Evolutionary conservation across 768 basidiomycete genomes (phyloP).

Genomic region (Trichaptum fuscoviolaceum): DNA sequence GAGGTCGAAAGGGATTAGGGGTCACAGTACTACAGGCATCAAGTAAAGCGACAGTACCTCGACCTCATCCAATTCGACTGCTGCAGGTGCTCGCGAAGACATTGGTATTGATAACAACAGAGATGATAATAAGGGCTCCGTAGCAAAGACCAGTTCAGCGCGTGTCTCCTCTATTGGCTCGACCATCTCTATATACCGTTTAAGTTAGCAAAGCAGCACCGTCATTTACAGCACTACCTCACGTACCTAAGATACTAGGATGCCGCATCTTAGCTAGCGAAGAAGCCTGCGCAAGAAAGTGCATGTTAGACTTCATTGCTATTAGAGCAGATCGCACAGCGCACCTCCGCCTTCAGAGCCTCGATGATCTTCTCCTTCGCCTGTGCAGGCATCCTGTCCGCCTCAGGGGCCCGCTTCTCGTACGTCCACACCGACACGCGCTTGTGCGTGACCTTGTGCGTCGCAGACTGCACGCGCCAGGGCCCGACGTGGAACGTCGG

Average conservation of each 20-base stretch:
- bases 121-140: slow-evolving; percentile 83
- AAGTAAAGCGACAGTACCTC: slow-evolving; percentile 52
- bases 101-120: slow-evolving; percentile 73
- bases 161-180: slow-evolving; percentile 95
- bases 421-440: slow-evolving; percentile 90
- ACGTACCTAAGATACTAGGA: slow-evolving; percentile 82
- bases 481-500: slow-evolving; percentile 69
- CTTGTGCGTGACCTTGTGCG: slow-evolving; percentile 86
- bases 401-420: slow-evolving; percentile 74
- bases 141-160: slow-evolving; percentile 85
- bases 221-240: slow-evolving; percentile 2
- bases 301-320: background rate
- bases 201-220: slow-evolving; percentile 13
- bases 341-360: slow-evolving; percentile 86
- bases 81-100: slow-evolving; percentile 44
- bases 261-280: slow-evolving; percentile 83
- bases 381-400: slow-evolving; percentile 59
- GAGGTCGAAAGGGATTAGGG: background rate
- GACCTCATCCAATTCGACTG: slow-evolving; percentile 91
- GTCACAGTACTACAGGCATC: background rate
- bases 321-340: slow-evolving; percentile 15
- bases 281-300: slow-evolving; percentile 50
- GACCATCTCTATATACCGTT: slow-evolving; percentile 73
- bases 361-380: slow-evolving; percentile 76
- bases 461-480: slow-evolving; percentile 85